These are phyloP conservation scores for Tagetes patula DNA, from an alignment of 129 eudicot genomes.

Conservation along the genomic window DNA sequence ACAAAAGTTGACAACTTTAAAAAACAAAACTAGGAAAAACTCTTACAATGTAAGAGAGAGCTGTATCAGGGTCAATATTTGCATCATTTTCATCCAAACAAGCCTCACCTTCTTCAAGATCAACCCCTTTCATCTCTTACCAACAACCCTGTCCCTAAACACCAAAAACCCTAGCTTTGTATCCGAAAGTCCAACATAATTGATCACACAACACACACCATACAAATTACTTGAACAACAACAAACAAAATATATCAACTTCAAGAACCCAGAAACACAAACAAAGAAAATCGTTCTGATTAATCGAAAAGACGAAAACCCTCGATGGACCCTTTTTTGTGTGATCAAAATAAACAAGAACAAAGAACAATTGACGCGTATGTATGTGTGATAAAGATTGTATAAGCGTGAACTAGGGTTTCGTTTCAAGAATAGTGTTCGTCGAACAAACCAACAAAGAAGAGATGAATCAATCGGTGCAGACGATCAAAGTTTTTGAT, in stretches of 20 bases:
- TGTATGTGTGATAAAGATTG: slow-evolving; percentile 12
- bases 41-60: slow-evolving; percentile 96
- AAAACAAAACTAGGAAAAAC: slow-evolving; percentile 26
- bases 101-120: slow-evolving; percentile 87
- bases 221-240: slow-evolving; percentile 22
- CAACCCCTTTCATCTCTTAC: slow-evolving; percentile 51
- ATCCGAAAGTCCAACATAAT: slow-evolving; percentile 72
- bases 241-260: slow-evolving; percentile 25
- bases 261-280: slow-evolving; percentile 43
- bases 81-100: slow-evolving; percentile 42
- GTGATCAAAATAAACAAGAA: slow-evolving; percentile 30
- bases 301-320: slow-evolving; percentile 35
- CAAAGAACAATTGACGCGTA: slow-evolving; percentile 12
- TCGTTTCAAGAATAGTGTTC: slow-evolving; percentile 2
- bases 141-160: slow-evolving; percentile 21
- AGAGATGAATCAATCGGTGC: slow-evolving; percentile 25
- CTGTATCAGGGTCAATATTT: slow-evolving; percentile 66
- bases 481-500: slow-evolving; percentile 20
- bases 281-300: slow-evolving; percentile 22
- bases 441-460: slow-evolving; percentile 6
- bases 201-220: slow-evolving; percentile 33
- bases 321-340: slow-evolving; percentile 38
- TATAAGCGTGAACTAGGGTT: slow-evolving; percentile 16
- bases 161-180: slow-evolving; percentile 44
- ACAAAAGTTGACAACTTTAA: neutral